These are phyloP conservation scores for Nicotiana tomentosiformis DNA, from an alignment of 257 asterid genomes.

Conservation along the genomic window DNA sequence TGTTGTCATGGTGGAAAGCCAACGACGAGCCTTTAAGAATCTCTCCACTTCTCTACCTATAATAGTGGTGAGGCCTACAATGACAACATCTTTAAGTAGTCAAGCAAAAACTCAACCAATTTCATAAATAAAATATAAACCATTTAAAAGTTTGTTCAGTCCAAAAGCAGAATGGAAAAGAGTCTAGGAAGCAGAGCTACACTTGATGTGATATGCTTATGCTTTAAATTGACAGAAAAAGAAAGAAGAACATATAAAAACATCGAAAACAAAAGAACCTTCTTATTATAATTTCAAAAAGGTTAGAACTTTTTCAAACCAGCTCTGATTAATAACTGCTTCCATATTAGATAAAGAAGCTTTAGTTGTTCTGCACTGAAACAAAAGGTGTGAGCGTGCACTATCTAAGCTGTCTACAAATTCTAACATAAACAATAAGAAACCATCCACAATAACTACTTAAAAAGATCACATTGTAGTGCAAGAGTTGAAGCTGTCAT, in stretches of 20 bases:
- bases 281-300: no score
- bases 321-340: no score
- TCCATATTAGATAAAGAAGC: no score
- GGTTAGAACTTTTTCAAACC: no score
- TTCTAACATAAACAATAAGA: background rate
- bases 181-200: background rate
- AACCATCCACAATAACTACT: background rate
- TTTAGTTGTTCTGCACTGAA: background rate
- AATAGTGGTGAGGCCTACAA: conserved; percentile 1
- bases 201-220: background rate
- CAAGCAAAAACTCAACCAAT: background rate
- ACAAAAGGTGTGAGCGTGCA: background rate
- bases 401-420: background rate
- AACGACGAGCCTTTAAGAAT: background rate
- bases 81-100: background rate
- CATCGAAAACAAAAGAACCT: no score
- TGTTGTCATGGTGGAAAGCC: background rate
- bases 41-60: background rate
- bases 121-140: background rate
- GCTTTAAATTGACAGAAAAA: no score
- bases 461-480: background rate
- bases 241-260: no score
- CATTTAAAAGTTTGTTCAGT: background rate
- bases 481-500: background rate
- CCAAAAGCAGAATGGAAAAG: background rate